phyloP scores from a whole-genome alignment of 73 alveolate species.

The Blepharisma japonicum region DNA sequence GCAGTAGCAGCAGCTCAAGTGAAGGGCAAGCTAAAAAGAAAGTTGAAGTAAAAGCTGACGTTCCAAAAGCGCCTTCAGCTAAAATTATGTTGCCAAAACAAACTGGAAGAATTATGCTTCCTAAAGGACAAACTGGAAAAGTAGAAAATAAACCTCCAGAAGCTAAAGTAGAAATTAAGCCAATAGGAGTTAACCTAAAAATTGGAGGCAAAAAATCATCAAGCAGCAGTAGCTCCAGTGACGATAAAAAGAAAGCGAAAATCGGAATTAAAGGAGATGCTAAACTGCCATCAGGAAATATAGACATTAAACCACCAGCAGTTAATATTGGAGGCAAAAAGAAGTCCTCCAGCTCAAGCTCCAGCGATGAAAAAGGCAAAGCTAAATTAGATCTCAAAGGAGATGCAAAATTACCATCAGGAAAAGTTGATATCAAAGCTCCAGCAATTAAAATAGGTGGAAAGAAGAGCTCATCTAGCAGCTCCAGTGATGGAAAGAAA shows the following conservation, averaged over 20 bases:
- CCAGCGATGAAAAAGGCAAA: not conserved
- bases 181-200: not conserved
- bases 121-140: not conserved
- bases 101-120: no score
- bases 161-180: not conserved
- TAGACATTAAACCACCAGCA: not conserved
- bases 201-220: not conserved
- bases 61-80: no score
- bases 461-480: not conserved
- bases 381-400: not conserved
- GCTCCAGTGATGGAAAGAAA: not conserved
- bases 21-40: not conserved
- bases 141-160: constrained; percentile 10
- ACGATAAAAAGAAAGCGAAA: not conserved
- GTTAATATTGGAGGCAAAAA: not conserved
- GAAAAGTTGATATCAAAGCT: constrained; percentile 2
- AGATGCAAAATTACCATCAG: not conserved
- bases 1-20: not conserved
- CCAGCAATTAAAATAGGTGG: not conserved
- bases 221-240: not conserved
- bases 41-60: not conserved
- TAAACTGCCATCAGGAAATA: not conserved
- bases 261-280: not conserved
- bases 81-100: no score
- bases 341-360: not conserved